Percentiles rank a stretch among this genome's conserved stretches.
Conservation (phyloP, 2,329 filamentous ascomycete genomes). For the Hymenoscyphus albidus region DNA sequence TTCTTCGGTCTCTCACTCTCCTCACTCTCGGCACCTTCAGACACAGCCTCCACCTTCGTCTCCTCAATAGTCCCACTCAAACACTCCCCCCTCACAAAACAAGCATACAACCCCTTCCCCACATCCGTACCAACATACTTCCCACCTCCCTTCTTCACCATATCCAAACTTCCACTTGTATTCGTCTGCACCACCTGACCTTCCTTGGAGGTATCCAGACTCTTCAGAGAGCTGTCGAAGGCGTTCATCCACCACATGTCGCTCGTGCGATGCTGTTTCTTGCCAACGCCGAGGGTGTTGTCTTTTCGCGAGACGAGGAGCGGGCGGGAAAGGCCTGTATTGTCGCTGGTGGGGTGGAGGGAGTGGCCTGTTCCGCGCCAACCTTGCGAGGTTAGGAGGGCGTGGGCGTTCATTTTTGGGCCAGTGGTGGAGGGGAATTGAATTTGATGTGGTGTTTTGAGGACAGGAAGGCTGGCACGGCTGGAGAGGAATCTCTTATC, state of each 20-base stretch:
- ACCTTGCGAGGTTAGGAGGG: conserved; percentile 78
- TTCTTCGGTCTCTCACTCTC: conserved; percentile 33
- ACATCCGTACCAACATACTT: conserved; percentile 52
- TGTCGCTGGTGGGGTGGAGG: conserved; percentile 69
- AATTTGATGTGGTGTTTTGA: background rate
- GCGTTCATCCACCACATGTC: conserved; percentile 98
- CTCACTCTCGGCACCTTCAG: conserved; percentile 21
- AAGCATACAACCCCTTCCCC: conserved; percentile 62
- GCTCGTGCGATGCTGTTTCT: conserved; percentile 59
- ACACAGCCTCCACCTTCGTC: conserved; percentile 21
- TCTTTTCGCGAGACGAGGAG: conserved; percentile 79
- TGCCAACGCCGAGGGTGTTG: conserved; percentile 76
- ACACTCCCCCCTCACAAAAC: conserved; percentile 78
- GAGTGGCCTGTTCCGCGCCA: conserved; percentile 89
- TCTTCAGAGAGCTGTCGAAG: conserved; percentile 85
- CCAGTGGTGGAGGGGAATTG: background rate
- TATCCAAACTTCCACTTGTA: conserved; percentile 51
- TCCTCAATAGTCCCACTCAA: conserved; percentile 64
- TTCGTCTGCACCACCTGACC: conserved; percentile 54
- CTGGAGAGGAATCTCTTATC: background rate
- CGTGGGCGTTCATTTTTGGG: conserved; percentile 73
- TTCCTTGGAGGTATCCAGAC: conserved; percentile 61
- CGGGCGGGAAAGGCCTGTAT: conserved; percentile 75
- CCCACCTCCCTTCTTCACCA: conserved; percentile 50
- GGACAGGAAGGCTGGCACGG: background rate